These are phyloP conservation scores for Tolypocladium cylindrosporum DNA, from an alignment of 2,329 filamentous ascomycete genomes.

Conservation along the genomic window DNA sequence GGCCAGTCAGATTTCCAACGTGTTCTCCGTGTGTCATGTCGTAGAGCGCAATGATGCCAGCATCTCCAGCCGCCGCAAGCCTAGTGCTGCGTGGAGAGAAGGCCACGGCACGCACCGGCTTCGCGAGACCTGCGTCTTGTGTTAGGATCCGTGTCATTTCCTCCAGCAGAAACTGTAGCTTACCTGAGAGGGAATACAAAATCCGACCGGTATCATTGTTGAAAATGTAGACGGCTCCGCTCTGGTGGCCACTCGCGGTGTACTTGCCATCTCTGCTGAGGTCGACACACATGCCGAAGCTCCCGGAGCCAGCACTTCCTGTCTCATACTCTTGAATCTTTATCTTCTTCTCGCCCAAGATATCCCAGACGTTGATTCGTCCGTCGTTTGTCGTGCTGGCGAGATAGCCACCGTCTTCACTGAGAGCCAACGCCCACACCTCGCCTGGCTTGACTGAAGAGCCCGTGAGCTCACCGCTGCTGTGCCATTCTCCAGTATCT, in stretches of 20 bases:
- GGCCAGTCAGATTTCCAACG: constrained; percentile 71
- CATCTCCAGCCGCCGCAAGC: constrained; percentile 83
- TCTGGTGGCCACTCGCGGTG: constrained; percentile 88
- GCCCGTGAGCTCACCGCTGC: constrained; percentile 28
- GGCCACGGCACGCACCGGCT: constrained; percentile 72
- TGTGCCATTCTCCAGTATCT: constrained; percentile 44
- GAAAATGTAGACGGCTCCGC: constrained; percentile 87
- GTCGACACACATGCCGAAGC: constrained; percentile 83
- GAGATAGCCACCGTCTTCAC: constrained; percentile 71
- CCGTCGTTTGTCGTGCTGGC: constrained; percentile 85
- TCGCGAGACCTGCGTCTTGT: constrained; percentile 56
- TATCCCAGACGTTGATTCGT: constrained; percentile 80
- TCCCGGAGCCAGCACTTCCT: constrained; percentile 56
- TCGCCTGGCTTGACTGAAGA: constrained; percentile 52
- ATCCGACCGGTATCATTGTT: constrained; percentile 83
- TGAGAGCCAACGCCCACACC: constrained; percentile 81
- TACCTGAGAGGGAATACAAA: constrained; percentile 74
- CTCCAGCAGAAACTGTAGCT: constrained; percentile 10
- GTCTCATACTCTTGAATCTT: constrained; percentile 83
- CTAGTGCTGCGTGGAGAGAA: constrained; percentile 82
- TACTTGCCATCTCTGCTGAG: constrained; percentile 69
- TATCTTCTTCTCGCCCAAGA: constrained; percentile 40
- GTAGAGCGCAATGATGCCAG: constrained; percentile 81
- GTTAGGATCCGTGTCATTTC: not conserved
- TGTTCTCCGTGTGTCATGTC: constrained; percentile 89